Evolutionary conservation across 352 stramenopile species (phyloP).

Genomic region (Pythium sp.): DNA sequence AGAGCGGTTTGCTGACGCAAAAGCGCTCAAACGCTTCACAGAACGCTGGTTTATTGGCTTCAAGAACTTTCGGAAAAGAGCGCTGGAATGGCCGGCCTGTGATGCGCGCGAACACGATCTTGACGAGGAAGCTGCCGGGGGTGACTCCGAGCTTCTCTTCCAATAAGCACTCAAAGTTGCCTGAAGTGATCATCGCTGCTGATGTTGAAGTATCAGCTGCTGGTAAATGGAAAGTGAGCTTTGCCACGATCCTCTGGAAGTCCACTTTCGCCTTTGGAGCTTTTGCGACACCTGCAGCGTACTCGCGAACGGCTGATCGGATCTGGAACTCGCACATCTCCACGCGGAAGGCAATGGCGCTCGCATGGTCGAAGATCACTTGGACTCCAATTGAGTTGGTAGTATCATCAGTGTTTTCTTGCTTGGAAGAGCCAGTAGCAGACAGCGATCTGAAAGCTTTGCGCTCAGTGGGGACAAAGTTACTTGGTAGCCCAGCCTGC

Average conservation of each 20-base stretch:
- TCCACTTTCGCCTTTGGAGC: conserved; percentile 23
- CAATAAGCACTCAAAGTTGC: conserved; percentile 25
- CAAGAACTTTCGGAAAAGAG: conserved; percentile 14
- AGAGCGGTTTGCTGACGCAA: conserved; percentile 27
- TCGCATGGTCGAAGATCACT: conserved; percentile 22
- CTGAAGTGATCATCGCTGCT: conserved; percentile 17
- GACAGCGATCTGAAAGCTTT: conserved; percentile 10
- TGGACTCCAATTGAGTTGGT: conserved; percentile 4
- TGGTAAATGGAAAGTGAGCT: conserved; percentile 21
- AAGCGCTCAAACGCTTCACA: conserved; percentile 31
- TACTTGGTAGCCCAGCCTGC: background rate
- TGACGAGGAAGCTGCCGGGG: conserved; percentile 20
- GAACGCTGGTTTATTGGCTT: conserved; percentile 13
- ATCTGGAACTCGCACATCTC: conserved; percentile 54
- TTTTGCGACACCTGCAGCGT: conserved; percentile 15
- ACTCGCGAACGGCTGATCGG: conserved; percentile 25
- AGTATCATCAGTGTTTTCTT: background rate
- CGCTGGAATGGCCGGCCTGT: conserved; percentile 19
- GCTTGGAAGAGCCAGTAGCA: background rate
- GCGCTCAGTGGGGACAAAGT: conserved; percentile 17
- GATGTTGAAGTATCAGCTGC: background rate
- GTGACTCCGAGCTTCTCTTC: conserved; percentile 37
- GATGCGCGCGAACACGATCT: conserved; percentile 35
- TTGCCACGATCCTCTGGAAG: conserved; percentile 24
- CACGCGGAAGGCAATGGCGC: conserved; percentile 31